Base-by-base conservation (phyloP, 306 rosid genomes). In the Clitoria ternatea region DNA sequence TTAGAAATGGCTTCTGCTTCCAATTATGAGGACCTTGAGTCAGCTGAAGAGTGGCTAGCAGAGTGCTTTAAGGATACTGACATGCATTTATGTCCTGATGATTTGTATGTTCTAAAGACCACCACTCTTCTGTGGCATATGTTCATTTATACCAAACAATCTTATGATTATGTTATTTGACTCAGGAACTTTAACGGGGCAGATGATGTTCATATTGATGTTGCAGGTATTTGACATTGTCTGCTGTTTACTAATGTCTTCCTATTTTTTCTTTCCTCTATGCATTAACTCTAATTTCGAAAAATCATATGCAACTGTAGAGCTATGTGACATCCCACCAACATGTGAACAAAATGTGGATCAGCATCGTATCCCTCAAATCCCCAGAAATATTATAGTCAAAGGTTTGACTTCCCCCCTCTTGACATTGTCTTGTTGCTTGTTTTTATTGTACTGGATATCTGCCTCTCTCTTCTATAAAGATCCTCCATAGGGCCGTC, bases 21-120 rank as follows among this genome's bases (percentile, higher is more conserved):
- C 35, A 68, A 79, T 69, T 81, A 57, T 69, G 97, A 87, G 67
- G 82, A 79, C 39, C 57, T 88, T 63, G 89, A 82, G 19, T 82
- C 97, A 68, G 71, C 90, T 30, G 94, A 87, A 59, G 84, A 49
- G 61, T 93, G 98, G 98, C 84, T 93, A 68, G 81, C 88, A 24
- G 90, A 88, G 33, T 90, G 89, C 86, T 81, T 93, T 0, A 88
- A 76, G 60, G 96, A 90, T 66, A 45, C 85, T 22, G 85, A 82
- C 19, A 88, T 88, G 90, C 78, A 80, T 68, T 73, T 86, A 52
- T 81, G 81, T 76, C 81, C 88, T 49, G 87, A 84, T 56, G 81
- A 87, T 39, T 17, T 86, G 98, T 93, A 93, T 73, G 93, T 69
- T 80, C 73, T 84, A 13, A 63, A 23, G 45, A 62, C 70, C 71